Evolutionary conservation across 1,284 basidiomycete species (phyloP), one percentile per base, ranked within the genome.

Genomic region (Trametes pubescens): DNA sequence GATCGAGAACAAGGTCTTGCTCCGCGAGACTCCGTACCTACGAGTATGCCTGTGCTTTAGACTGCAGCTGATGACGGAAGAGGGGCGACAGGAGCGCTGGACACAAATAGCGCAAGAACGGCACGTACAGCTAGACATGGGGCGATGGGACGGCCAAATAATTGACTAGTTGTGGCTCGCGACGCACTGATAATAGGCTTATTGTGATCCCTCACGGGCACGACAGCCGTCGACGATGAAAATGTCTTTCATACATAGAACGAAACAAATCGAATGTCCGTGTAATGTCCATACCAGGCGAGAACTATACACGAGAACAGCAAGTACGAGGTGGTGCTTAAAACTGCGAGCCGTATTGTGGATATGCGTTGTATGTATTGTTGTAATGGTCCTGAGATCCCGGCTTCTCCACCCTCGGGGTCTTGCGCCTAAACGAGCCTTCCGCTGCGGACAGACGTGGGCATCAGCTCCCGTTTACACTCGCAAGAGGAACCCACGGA

Each of bases 341-440:
- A 35, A 62, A 68, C 53, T 57, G 56, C 57, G 44, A 32, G 51
- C 48, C 54, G 47, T 65, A 66, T 46, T 38, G 51, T 49, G 55
- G 55, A 49, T 67, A 57, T 22, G 63, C 52, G 21, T 10, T 34
- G 24, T 54, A 54, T 37, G 51, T 38, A 52, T 26, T 65, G 48
- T 34, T 66, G 44, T 48, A 29, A 16, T 63, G 72, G 62, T 73
- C 73, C 53, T 73, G 68, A n/a, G 72, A 74, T 32, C 66, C 49
- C 10, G 69, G 70, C 61, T 76, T 78, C 61, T 75, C 72, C 47
- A 80, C 65, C 51, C 82, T 77, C 47, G 84, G 84, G 8, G 81
- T 83, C 72, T 86, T 86, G 37, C 84, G 80, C 51, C 81, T 74
- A 71, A 86, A 84, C 21, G 81, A 82, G 38, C 82, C 81, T 76